Percentiles rank a stretch among this genome's conserved stretches.
Conservation (phyloP, 495 filamentous ascomycete species). For the Penicillium turbatum region DNA sequence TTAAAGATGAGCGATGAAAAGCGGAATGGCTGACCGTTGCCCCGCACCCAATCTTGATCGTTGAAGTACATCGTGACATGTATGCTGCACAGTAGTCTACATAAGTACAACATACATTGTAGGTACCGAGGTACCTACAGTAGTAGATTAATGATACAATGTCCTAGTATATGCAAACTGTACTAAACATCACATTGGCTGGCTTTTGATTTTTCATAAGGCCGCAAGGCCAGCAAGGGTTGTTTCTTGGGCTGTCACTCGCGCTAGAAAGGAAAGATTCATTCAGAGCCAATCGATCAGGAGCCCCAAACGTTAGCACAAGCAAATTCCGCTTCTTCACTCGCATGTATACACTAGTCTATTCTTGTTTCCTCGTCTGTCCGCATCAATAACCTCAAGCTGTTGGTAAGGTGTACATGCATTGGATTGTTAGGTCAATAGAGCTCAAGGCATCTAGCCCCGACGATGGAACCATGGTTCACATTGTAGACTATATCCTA, state of each 20-base stretch:
- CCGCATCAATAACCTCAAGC: too few species aligned
- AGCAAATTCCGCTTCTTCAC: conserved; percentile 1
- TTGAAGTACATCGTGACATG: background rate
- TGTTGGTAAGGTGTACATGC: background rate
- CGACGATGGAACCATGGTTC: conserved; percentile 5
- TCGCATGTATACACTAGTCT: background rate
- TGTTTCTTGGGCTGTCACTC: conserved; percentile 5
- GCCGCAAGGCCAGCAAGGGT: conserved; percentile 17
- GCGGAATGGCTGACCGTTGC: background rate
- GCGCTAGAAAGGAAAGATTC: conserved; percentile 21
- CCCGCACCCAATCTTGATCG: conserved; percentile 6
- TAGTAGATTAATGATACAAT: background rate
- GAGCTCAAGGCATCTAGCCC: background rate
- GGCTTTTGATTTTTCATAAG: conserved; percentile 9
- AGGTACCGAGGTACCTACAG: background rate
- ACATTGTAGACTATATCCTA: background rate
- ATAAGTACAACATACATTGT: background rate
- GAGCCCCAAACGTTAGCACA: background rate
- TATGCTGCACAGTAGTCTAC: conserved; percentile 4
- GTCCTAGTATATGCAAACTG: background rate
- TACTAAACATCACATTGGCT: background rate
- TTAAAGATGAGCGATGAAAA: background rate
- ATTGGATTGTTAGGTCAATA: background rate
- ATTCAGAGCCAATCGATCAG: conserved; percentile 28
- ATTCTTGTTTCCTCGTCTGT: background rate